These are phyloP conservation scores for Saccharomycopsis capsularis DNA, from an alignment of 805 yeast species.

Conservation along the genomic window DNA sequence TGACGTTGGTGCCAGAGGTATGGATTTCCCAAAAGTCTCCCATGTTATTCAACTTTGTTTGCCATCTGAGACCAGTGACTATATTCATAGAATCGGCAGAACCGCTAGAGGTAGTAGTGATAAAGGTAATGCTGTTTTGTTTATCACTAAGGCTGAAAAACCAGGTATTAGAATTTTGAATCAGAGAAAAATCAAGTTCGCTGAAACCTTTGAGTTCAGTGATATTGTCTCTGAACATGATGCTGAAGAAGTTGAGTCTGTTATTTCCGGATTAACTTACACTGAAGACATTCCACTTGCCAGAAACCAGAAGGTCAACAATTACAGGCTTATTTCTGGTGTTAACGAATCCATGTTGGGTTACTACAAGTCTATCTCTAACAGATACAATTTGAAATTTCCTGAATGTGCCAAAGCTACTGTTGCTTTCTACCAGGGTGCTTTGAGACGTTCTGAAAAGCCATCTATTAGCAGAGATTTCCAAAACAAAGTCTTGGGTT, in stretches of 20 bases:
- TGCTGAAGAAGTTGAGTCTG: slow-evolving; percentile 14
- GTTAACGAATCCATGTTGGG: slow-evolving; percentile 5
- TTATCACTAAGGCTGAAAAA: slow-evolving; percentile 48
- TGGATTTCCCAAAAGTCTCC: slow-evolving; percentile 85
- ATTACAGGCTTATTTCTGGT: background rate
- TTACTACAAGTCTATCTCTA: slow-evolving; percentile 5
- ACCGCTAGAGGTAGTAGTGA: slow-evolving; percentile 80
- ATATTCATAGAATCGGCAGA: slow-evolving; percentile 91
- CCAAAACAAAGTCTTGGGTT: slow-evolving; percentile 1
- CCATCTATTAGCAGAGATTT: slow-evolving; percentile 1
- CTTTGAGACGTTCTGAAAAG: background rate
- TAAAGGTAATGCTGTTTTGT: slow-evolving; percentile 64
- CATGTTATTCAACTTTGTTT: slow-evolving; percentile 80
- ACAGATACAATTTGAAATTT: slow-evolving; percentile 2
- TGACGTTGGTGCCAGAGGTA: slow-evolving; percentile 90
- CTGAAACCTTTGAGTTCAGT: slow-evolving; percentile 33
- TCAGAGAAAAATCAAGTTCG: slow-evolving; percentile 49
- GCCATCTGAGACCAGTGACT: slow-evolving; percentile 69
- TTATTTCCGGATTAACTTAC: background rate
- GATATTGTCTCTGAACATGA: slow-evolving; percentile 30
- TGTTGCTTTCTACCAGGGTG: slow-evolving; percentile 1
- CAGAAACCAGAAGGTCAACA: background rate
- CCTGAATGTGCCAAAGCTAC: background rate
- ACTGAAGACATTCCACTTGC: background rate
- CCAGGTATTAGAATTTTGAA: slow-evolving; percentile 47